Conservation (phyloP, 2,329 filamentous ascomycete genomes). For the Phaeoacremonium minimum region DNA sequence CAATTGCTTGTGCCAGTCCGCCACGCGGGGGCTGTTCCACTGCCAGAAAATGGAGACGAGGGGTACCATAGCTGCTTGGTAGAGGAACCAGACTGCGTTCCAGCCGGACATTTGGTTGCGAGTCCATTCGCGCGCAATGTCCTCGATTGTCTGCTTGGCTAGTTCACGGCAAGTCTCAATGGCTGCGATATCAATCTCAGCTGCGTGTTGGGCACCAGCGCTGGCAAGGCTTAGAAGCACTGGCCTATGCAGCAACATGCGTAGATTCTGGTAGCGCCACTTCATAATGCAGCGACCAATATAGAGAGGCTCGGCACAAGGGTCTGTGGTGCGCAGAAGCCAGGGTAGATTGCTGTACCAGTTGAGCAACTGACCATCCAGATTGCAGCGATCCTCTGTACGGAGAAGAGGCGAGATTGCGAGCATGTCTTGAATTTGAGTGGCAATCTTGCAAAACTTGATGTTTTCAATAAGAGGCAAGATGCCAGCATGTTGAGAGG, state of each 20-base stretch:
- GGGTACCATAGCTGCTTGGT: constrained; percentile 76
- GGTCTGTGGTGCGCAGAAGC: constrained; percentile 58
- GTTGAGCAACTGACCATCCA: constrained; percentile 64
- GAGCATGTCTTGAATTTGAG: constrained; percentile 71
- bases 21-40: constrained; percentile 40
- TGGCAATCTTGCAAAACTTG: constrained; percentile 75
- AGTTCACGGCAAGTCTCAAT: constrained; percentile 66
- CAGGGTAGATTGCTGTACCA: constrained; percentile 71
- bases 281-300: constrained; percentile 73
- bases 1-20: constrained; percentile 53
- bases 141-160: constrained; percentile 66
- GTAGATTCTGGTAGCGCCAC: constrained; percentile 76
- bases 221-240: constrained; percentile 63
- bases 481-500: constrained; percentile 58
- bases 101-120: constrained; percentile 74
- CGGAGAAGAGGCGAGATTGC: constrained; percentile 64
- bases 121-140: constrained; percentile 66
- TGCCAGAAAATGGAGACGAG: constrained; percentile 73
- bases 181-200: constrained; percentile 61
- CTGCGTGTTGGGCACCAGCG: constrained; percentile 43
- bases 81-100: constrained; percentile 80
- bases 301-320: constrained; percentile 66
- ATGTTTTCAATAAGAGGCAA: constrained; percentile 72
- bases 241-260: constrained; percentile 71
- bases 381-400: constrained; percentile 59